These are phyloP conservation scores for Aegilops umbellulata DNA, from an alignment of 176 grass and related monocot genomes.

Conservation along the genomic window DNA sequence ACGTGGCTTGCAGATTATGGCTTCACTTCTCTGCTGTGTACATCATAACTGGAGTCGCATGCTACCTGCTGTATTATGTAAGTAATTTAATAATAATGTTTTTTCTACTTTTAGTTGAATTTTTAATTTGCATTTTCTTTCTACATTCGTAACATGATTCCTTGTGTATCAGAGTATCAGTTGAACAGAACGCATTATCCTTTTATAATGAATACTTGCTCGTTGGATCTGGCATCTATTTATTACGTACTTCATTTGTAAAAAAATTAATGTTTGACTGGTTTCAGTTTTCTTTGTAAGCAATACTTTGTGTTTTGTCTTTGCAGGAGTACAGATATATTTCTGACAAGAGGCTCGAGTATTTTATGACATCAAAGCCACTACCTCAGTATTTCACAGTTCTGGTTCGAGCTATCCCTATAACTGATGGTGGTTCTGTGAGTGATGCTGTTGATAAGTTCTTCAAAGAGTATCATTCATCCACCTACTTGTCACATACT, in stretches of 20 bases:
- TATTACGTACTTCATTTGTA: neutral
- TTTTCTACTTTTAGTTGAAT: neutral
- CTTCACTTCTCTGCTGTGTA: conserved; percentile 93
- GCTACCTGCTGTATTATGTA: conserved; percentile 88
- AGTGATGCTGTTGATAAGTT: conserved; percentile 73
- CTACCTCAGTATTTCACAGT: conserved; percentile 78
- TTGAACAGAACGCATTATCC: neutral
- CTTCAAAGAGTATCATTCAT: conserved; percentile 84
- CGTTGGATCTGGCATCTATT: neutral
- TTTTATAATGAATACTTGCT: conserved; percentile 1
- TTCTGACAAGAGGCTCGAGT: conserved; percentile 66
- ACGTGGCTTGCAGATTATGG: conserved; percentile 76
- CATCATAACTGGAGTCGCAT: conserved; percentile 71
- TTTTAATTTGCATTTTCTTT: conserved; percentile 6
- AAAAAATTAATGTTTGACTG: neutral
- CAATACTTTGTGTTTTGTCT: neutral
- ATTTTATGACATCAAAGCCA: conserved; percentile 77
- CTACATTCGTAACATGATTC: neutral
- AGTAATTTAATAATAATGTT: conserved; percentile 44
- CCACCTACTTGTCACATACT: conserved; percentile 63
- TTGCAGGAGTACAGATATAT: conserved; percentile 93
- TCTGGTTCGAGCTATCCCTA: conserved; percentile 88
- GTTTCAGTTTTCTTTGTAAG: conserved; percentile 24
- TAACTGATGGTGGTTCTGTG: conserved; percentile 54
- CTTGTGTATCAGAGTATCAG: neutral